phyloP scores from a whole-genome alignment of 208 protist species.

The Crithidia expoeki region DNA sequence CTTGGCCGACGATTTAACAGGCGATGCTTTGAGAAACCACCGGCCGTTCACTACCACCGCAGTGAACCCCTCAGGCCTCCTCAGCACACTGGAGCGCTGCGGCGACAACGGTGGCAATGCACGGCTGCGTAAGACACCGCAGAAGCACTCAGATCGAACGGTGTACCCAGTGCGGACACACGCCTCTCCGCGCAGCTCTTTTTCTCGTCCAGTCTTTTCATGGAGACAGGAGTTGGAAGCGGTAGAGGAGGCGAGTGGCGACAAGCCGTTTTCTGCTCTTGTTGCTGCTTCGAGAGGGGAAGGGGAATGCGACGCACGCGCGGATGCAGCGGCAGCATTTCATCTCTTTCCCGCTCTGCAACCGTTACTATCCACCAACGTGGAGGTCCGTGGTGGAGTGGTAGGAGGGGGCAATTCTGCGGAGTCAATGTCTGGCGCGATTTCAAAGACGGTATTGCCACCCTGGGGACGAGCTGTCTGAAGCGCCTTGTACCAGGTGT shows the following conservation, averaged over 20 bases:
- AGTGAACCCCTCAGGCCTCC: neutral
- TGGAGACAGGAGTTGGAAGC: neutral
- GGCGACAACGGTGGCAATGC: neutral
- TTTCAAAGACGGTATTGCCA: constrained; percentile 6
- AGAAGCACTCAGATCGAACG: neutral
- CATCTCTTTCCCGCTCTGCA: too few relatives aligned
- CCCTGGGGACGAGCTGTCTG: constrained; percentile 11
- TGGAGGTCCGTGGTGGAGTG: too few relatives aligned
- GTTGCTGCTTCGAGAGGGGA: too few relatives aligned
- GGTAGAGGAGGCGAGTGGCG: too few relatives aligned
- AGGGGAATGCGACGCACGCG: too few relatives aligned
- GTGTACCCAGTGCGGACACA: neutral
- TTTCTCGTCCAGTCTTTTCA: neutral
- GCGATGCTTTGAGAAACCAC: neutral
- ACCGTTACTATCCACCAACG: too few relatives aligned
- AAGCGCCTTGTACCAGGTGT: neutral
- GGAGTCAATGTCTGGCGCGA: neutral
- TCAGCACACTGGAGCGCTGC: neutral
- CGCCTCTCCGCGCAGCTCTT: neutral
- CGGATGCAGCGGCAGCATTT: too few relatives aligned
- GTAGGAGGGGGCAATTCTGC: too few relatives aligned
- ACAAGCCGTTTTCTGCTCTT: too few relatives aligned
- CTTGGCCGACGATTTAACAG: neutral
- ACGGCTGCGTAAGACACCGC: neutral
- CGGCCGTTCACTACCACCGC: constrained; percentile 1